phyloP scores from a whole-genome alignment of 2,329 filamentous ascomycete species.

The Aspergillus caelatus region DNA sequence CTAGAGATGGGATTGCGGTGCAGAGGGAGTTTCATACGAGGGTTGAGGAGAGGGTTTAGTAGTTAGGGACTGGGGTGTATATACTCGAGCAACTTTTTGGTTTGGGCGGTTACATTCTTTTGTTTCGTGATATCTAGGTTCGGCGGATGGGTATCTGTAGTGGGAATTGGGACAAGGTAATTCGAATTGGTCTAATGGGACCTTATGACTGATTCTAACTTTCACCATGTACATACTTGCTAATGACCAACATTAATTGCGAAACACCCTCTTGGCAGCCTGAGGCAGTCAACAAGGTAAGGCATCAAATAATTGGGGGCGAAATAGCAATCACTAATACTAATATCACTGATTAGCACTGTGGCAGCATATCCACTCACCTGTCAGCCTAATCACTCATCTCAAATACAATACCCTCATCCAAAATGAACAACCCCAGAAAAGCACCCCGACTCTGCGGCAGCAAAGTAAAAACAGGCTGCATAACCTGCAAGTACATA shows the following conservation, averaged over 20 bases:
- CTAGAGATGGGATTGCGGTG: background rate
- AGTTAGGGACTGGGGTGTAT: too few relatives aligned
- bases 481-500: background rate
- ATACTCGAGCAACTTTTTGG: background rate
- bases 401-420: background rate
- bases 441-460: background rate
- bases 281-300: background rate
- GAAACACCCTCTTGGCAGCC: too few relatives aligned
- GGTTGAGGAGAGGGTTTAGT: background rate
- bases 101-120: background rate
- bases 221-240: background rate
- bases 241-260: too few relatives aligned
- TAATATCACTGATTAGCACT: too few relatives aligned
- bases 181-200: background rate
- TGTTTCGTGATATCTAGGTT: too few relatives aligned
- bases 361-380: background rate
- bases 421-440: background rate
- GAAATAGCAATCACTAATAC: too few relatives aligned
- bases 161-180: background rate
- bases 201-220: background rate
- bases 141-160: fast-evolving
- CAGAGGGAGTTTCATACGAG: background rate
- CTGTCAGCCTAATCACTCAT: background rate
- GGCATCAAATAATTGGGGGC: background rate
- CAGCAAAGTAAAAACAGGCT: background rate